phyloP scores from a whole-genome alignment of 1,284 basidiomycete species.

The Mycocalia duriaeana region DNA sequence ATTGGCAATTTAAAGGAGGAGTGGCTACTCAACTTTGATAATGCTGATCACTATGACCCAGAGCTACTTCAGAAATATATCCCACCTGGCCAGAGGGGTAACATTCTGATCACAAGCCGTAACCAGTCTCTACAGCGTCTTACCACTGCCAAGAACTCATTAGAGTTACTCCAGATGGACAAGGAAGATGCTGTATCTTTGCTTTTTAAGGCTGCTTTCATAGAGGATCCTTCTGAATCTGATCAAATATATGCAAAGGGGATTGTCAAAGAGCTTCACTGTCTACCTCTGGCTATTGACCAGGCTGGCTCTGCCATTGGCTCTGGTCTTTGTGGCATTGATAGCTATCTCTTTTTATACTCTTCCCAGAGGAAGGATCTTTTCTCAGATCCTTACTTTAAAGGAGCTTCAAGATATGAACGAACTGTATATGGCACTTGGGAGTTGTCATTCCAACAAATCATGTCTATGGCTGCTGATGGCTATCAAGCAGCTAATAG shows the following conservation, averaged over 20 bases:
- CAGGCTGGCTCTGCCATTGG: slow-evolving; percentile 14
- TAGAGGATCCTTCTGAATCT: not conserved
- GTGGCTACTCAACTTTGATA: slow-evolving; percentile 12
- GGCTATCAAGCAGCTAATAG: slow-evolving; percentile 5
- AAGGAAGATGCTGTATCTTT: slow-evolving; percentile 9
- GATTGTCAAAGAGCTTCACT: slow-evolving; percentile 9
- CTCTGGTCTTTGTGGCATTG: slow-evolving; percentile 6
- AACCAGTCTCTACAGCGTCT: slow-evolving; percentile 5
- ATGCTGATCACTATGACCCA: slow-evolving; percentile 2
- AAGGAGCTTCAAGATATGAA: slow-evolving; percentile 11
- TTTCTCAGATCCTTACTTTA: slow-evolving; percentile 6
- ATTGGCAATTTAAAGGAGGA: slow-evolving; percentile 4
- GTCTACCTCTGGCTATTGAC: slow-evolving; percentile 13
- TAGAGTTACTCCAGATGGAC: slow-evolving; percentile 10
- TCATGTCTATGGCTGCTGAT: slow-evolving; percentile 5
- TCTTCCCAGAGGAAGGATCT: slow-evolving; percentile 4
- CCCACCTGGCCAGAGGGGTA: slow-evolving; percentile 4
- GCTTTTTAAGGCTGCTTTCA: slow-evolving; percentile 9
- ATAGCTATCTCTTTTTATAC: slow-evolving; percentile 11
- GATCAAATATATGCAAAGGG: not conserved
- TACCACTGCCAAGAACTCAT: slow-evolving; percentile 1
- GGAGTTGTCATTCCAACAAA: slow-evolving; percentile 12
- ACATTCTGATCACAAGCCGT: slow-evolving; percentile 13
- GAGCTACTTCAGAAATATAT: not conserved
- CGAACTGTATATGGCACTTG: slow-evolving; percentile 12